These are phyloP conservation scores for Diddensiella caesifluorescens DNA, from an alignment of 805 yeast species.

Conservation along the genomic window DNA sequence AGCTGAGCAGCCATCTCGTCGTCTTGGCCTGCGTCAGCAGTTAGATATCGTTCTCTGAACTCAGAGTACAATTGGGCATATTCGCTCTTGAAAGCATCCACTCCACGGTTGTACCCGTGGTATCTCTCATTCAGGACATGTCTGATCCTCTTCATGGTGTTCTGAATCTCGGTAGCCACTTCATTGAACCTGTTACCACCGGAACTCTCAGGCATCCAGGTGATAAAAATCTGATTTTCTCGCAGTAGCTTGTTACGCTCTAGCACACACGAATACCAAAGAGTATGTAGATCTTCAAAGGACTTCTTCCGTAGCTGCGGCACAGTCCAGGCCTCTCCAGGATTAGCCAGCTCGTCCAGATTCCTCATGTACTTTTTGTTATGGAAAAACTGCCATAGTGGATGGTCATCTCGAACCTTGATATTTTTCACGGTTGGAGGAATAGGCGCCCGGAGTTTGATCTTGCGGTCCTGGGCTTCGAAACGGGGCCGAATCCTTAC, in stretches of 20 bases:
- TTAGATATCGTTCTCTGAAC: slow-evolving; percentile 55
- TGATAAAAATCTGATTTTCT: slow-evolving; percentile 58
- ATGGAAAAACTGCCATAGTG: slow-evolving; percentile 87
- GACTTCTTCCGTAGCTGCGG: slow-evolving; percentile 86
- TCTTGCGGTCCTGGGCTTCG: not conserved
- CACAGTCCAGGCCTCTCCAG: slow-evolving; percentile 74
- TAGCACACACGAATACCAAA: slow-evolving; percentile 84
- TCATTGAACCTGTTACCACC: slow-evolving; percentile 32
- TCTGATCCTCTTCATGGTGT: slow-evolving; percentile 73
- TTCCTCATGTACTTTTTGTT: slow-evolving; percentile 58
- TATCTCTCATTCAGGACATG: slow-evolving; percentile 86
- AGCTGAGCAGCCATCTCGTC: slow-evolving; percentile 61
- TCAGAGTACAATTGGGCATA: slow-evolving; percentile 48
- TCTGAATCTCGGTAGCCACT: slow-evolving; percentile 42
- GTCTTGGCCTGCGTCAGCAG: slow-evolving; percentile 49
- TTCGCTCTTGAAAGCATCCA: slow-evolving; percentile 39
- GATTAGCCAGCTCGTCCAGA: slow-evolving; percentile 39
- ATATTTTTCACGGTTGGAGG: slow-evolving; percentile 75
- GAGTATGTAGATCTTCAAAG: slow-evolving; percentile 82
- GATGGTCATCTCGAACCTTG: slow-evolving; percentile 76
- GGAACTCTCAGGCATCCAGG: slow-evolving; percentile 26
- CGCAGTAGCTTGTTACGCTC: slow-evolving; percentile 77
- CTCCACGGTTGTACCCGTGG: slow-evolving; percentile 58
- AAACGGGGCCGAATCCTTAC: slow-evolving; percentile 1
- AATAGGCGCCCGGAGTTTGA: slow-evolving; percentile 67